phyloP scores from a whole-genome alignment of 1,284 basidiomycete species.

The Ustilago trichophora region DNA sequence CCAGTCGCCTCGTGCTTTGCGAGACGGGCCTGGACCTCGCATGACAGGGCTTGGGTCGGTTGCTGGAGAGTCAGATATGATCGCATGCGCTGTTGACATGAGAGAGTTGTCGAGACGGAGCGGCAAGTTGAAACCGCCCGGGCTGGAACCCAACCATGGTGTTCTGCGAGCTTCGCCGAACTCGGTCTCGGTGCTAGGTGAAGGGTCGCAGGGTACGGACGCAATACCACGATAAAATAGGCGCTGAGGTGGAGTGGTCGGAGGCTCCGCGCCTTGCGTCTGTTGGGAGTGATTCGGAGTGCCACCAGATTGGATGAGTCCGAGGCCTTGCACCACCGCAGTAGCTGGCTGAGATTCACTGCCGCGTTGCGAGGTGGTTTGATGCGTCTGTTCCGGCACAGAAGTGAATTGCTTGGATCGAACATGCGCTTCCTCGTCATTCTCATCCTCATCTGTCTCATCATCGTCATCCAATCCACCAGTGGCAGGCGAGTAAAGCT shows the following conservation, averaged over 20 bases:
- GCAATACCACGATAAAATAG: constrained; percentile 21
- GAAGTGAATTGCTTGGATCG: neutral
- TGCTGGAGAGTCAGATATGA: constrained; percentile 14
- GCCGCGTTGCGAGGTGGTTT: neutral
- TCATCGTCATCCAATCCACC: constrained; percentile 20
- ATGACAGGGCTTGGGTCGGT: constrained; percentile 8
- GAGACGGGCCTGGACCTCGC: constrained; percentile 8
- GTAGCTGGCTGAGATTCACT: neutral
- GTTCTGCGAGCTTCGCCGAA: constrained; percentile 34
- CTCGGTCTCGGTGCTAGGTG: constrained; percentile 35
- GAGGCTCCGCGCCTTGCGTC: neutral
- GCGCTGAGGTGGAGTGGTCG: constrained; percentile 27
- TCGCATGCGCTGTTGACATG: constrained; percentile 18
- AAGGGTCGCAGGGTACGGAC: constrained; percentile 34
- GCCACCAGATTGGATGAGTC: neutral
- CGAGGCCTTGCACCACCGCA: constrained; percentile 9
- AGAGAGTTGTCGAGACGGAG: constrained; percentile 42
- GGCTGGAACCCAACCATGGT: constrained; percentile 27
- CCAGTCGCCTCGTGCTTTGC: constrained; percentile 33
- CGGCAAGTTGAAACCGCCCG: constrained; percentile 37
- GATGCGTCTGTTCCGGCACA: neutral
- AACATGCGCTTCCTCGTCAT: constrained; percentile 6
- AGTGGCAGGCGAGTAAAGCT: constrained; percentile 42
- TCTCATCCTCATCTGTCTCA: no score
- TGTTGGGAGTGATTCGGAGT: constrained; percentile 1